A percentile compares a stretch with the other conserved stretches of the same genome.
Conservation (phyloP, 2,329 filamentous ascomycete genomes). For the Arthroderma sp. region DNA sequence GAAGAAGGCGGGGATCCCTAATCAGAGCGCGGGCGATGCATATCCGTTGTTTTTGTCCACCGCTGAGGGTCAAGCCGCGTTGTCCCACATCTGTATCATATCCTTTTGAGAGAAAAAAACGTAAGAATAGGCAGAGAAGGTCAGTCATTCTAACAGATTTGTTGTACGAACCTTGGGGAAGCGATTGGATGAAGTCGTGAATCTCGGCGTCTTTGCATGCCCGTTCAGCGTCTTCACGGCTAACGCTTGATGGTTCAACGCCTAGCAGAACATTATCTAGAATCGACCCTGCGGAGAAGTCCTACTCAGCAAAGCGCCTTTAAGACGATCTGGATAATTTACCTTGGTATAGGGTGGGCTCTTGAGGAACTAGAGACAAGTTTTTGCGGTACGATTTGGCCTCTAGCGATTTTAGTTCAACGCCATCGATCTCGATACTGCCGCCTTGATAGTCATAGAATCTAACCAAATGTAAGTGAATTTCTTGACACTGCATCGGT, state of each 20-base stretch:
- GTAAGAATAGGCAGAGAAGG: not conserved
- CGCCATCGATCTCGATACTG: conserved; percentile 22
- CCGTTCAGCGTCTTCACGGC: conserved; percentile 30
- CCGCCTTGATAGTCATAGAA: conserved; percentile 19
- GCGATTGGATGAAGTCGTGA: conserved; percentile 39
- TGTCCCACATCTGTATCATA: conserved; percentile 37
- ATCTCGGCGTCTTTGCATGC: conserved; percentile 41
- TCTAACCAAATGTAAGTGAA: conserved; percentile 1
- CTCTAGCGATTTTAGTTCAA: conserved; percentile 19
- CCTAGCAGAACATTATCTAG: conserved; percentile 37
- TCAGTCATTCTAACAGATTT: not conserved
- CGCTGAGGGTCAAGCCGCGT: conserved; percentile 37
- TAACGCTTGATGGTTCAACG: conserved; percentile 20
- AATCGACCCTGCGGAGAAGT: conserved; percentile 17
- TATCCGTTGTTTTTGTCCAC: conserved; percentile 44
- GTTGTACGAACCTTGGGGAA: conserved; percentile 31
- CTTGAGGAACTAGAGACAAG: conserved; percentile 29
- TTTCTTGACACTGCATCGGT: not conserved
- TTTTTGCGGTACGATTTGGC: conserved; percentile 18
- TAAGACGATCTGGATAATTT: conserved; percentile 5
- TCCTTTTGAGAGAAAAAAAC: conserved; percentile 11
- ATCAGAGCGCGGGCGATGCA: conserved; percentile 44
- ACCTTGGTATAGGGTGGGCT: conserved; percentile 33
- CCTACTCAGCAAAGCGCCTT: not conserved
- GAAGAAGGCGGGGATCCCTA: conserved; percentile 37